Percentiles rank a stretch among this genome's conserved stretches.
phyloP scores from a whole-genome alignment of 306 rosid genomes.

The Alnus glutinosa region DNA sequence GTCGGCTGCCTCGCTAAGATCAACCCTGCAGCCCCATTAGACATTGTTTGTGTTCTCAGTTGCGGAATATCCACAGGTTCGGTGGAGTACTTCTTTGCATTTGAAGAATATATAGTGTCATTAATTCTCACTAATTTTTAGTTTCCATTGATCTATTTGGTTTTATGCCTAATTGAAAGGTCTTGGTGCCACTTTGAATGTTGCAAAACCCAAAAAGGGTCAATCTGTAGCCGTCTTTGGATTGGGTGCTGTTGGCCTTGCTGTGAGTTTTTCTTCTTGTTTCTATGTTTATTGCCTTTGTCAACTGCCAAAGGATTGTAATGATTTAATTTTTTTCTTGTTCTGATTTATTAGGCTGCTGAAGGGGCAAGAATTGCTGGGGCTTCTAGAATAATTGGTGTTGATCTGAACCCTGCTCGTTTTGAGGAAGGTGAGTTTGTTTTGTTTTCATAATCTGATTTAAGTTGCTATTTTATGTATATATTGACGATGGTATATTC shows the following conservation, averaged over 20 bases:
- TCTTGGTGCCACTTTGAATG: conserved; percentile 85
- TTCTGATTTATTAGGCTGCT: conserved; percentile 50
- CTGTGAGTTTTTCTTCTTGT: conserved; percentile 47
- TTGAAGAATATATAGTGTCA: not conserved
- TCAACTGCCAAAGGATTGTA: not conserved
- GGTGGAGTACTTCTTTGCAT: not conserved
- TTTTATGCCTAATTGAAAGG: conserved; percentile 40
- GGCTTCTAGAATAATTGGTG: conserved; percentile 79
- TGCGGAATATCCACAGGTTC: conserved; percentile 92
- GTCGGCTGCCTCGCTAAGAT: conserved; percentile 83
- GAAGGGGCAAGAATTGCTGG: conserved; percentile 91
- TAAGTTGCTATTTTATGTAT: not conserved
- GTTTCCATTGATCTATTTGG: not conserved
- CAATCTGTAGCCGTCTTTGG: conserved; percentile 82
- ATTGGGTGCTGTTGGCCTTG: conserved; percentile 92
- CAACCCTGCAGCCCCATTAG: conserved; percentile 87
- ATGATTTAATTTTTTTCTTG: conserved; percentile 7
- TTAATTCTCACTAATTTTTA: not conserved
- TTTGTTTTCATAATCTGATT: not conserved
- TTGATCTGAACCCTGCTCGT: conserved; percentile 66
- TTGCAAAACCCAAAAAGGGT: conserved; percentile 84
- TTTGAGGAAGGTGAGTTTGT: conserved; percentile 63
- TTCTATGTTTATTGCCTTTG: not conserved
- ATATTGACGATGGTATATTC: conserved; percentile 1
- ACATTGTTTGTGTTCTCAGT: conserved; percentile 87